These are phyloP conservation scores for Letharia lupina DNA, from an alignment of 495 filamentous ascomycete species.

Conservation along the genomic window DNA sequence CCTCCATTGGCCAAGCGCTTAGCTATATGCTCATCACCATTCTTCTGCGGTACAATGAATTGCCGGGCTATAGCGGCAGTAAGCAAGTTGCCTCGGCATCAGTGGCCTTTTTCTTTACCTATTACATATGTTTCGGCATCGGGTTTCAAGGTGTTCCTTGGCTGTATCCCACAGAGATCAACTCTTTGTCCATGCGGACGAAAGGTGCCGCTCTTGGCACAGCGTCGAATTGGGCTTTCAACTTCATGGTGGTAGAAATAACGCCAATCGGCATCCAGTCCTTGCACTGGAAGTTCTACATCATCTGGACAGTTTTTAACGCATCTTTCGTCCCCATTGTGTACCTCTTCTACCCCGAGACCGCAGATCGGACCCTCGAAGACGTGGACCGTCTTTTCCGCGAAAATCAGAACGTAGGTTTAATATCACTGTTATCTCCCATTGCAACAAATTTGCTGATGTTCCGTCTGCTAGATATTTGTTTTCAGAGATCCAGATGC, in stretches of 20 bases:
- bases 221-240: slow-evolving; percentile 51
- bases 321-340: slow-evolving; percentile 53
- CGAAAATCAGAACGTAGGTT: slow-evolving; percentile 25
- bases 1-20: slow-evolving; percentile 37
- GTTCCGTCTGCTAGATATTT: slow-evolving; percentile 22
- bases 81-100: slow-evolving; percentile 35
- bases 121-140: slow-evolving; percentile 44
- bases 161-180: slow-evolving; percentile 59
- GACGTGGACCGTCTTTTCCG: slow-evolving; percentile 44
- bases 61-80: slow-evolving; percentile 25
- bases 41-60: slow-evolving; percentile 40
- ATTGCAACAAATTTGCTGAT: background rate
- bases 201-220: slow-evolving; percentile 52
- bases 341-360: slow-evolving; percentile 60
- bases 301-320: slow-evolving; percentile 57
- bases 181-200: slow-evolving; percentile 47
- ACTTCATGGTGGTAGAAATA: slow-evolving; percentile 57
- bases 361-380: slow-evolving; percentile 43
- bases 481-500: slow-evolving; percentile 36
- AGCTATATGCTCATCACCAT: slow-evolving; percentile 52
- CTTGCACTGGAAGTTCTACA: slow-evolving; percentile 54
- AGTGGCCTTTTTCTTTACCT: slow-evolving; percentile 48
- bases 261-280: slow-evolving; percentile 51
- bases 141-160: slow-evolving; percentile 51
- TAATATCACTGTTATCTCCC: background rate